Base-by-base conservation (phyloP, 2,329 filamentous ascomycete species). In the Zymoseptoria passerinii region DNA sequence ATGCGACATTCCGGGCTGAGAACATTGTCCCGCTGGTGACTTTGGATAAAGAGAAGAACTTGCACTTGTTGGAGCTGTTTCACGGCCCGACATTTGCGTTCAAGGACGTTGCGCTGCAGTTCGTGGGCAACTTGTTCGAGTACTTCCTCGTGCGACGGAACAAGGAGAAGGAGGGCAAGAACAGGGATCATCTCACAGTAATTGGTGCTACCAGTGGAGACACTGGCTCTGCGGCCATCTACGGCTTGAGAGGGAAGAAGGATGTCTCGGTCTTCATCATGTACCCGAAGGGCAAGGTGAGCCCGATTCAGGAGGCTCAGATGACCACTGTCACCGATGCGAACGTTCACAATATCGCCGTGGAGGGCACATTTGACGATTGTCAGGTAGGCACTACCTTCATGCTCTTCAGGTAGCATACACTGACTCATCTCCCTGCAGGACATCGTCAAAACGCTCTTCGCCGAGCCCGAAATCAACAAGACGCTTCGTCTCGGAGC, bases 211-310 rank as follows among this genome's bases (percentile, higher is more conserved):
- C 90, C 16, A 90, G 86, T 68, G 90, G 90, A 63, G 90, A 91
- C 56, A 97, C 92, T 28, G 92, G 92, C 23, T 96, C 90, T 28
- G 92, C 92, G 9, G 94, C 94, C 65, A 97, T 99, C 67, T 96
- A 97, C 71, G 94, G 94, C 57, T 81, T 99, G 56, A 80, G 92
- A 54, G 91, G 92, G 56, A 97, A 97, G 84, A 92, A 95, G 76
- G 94, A 99, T 80, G 89, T 96, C 16, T 95, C 90, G 0, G 89
- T 97, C 55, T 94, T 95, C 77, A 97, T 99, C 71, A 82, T 97
- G 68, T 88, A 92, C 74, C 94, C 94, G 27, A 89, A 94, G 74
- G 92, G 91, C 62, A 88, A 90, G 65, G 88, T 97, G 62, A 91
- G 87, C 72, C 89, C 91, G 13, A 88, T 97, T 58, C 94, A 97